Base-by-base conservation (phyloP, 1,284 basidiomycete species). In the Blastosporella zonata region DNA sequence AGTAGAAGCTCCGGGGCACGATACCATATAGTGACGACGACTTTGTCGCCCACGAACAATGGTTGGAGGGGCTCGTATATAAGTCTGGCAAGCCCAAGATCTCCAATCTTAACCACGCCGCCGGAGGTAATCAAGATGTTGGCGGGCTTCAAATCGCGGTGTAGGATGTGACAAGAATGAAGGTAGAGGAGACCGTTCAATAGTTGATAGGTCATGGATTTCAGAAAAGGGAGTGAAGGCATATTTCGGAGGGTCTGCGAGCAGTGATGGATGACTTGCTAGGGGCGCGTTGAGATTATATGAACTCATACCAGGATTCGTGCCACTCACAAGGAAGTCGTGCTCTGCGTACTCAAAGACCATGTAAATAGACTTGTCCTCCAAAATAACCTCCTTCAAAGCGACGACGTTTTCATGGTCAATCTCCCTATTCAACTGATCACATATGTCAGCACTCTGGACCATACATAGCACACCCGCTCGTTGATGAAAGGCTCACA, bases 1-100 rank as follows among this genome's bases (percentile, higher is more conserved):
- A 98, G 78, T 7, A 98, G 78, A 2, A 98, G 80, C 66, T 99
- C 96, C 0, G 96, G 96, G 2, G 94, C 93, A 39, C 96, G 87
- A 62, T 99, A 99, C 96, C 96, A 99, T 59, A 99, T 98, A 0
- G 97, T 99, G 2, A 99, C 97, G 28, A 99, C 97, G 9, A 99
- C 95, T 66, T 98, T 98, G 72, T 99, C 96, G 17, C 93, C 93
- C 1, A 83, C 81, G 65, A 91, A 84, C 1, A 97, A 74, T 0
- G 90, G 86, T 61, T 94, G 90, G 0, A 97, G 73, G 2, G 94
- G 94, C 47, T 89, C 82, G 55, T 89, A 83, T 44, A 88, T 86
- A 6, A 98, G 75, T 31, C 97, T 81, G 0, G 97, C 97, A 6
- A 99, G 79, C 27, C 97, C 97, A 1, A 99, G 74, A 67, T 99